Evolutionary conservation across 225 moss, liverwort and hornwort species (phyloP).

Genomic region (Pseudisothecium myosuroides): DNA sequence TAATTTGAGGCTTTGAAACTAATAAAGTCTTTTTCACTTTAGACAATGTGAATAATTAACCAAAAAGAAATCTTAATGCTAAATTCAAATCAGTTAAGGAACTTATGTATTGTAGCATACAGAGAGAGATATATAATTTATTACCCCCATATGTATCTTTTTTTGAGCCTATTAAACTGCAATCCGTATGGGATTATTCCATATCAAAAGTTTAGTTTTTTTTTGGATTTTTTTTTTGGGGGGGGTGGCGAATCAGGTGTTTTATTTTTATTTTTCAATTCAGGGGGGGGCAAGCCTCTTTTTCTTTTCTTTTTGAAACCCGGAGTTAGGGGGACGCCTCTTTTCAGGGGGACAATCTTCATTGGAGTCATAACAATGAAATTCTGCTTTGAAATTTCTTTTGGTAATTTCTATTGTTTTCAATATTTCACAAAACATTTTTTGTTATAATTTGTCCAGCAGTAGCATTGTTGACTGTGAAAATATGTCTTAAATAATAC

Average conservation of each 20-base stretch:
- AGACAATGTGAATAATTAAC: background rate
- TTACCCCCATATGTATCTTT: too few relatives aligned
- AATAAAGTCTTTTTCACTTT: background rate
- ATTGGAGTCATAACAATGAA: background rate
- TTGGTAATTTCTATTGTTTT: background rate
- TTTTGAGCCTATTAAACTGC: too few relatives aligned
- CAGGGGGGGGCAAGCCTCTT: too few relatives aligned
- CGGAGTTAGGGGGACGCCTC: too few relatives aligned
- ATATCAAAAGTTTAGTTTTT: too few relatives aligned
- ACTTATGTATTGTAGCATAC: background rate
- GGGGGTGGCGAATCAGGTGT: fast-evolving
- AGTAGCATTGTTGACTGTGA: background rate
- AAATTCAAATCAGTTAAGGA: background rate
- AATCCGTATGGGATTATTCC: too few relatives aligned
- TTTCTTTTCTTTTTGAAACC: too few relatives aligned
- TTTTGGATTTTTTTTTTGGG: too few relatives aligned
- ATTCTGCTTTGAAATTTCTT: background rate
- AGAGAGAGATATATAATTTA: too few relatives aligned
- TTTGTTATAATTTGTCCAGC: background rate
- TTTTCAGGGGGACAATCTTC: background rate
- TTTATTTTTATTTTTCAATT: background rate
- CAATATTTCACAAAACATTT: background rate
- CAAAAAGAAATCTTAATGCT: background rate
- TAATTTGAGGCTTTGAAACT: too few relatives aligned
- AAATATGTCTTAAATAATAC: background rate